Evolutionary conservation across 441 rosid genomes (phyloP), one percentile per base, ranked within the genome.

Genomic region (Gossypium laxum): DNA sequence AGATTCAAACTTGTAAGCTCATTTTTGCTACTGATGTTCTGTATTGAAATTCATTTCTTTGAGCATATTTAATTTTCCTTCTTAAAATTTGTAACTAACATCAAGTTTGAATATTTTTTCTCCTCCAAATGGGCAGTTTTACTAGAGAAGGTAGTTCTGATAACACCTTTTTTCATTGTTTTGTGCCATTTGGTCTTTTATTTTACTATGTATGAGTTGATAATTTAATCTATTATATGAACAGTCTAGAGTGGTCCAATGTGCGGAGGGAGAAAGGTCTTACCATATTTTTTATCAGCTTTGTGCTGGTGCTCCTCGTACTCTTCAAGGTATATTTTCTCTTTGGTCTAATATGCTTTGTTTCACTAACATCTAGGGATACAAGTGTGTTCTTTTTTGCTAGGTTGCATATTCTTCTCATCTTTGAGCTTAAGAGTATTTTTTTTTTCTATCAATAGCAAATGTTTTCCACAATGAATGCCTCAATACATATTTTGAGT

Each of bases 211-310:
- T 70, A 57, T 47, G 30, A 41, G 54, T 69, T 70, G 72, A 71
- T 26, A 63, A 80, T 69, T 62, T 79, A 61, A 60, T 68, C 74
- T 71, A 3, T 78, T 69, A 2, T 45, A 55, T 76, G 71, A 83
- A 79, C 94, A 95, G 99, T 95, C 99, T 62, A 89, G 99, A 84
- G 98, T 95, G 68, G 98, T 95, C 73, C 99, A 95, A 75, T 88
- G 94, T 83, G 83, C 87, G 47, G 92, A 87, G 58, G 97, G 97
- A 71, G 99, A 95, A 84, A 89, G 99, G 84, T 91, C 99, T 64
- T 95, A 95, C 81, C 99, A 95, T 79, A 87, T 95, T 79, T 92
- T 95, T 82, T 95, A 95, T 88, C 99, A 95, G 76, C 98, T 95
- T 73, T 95, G 99, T 80, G 94, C 91, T 61, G 99, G 99, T 71